Evolutionary conservation across 768 basidiomycete genomes (phyloP).

Genomic region (Dioszegia crocea): DNA sequence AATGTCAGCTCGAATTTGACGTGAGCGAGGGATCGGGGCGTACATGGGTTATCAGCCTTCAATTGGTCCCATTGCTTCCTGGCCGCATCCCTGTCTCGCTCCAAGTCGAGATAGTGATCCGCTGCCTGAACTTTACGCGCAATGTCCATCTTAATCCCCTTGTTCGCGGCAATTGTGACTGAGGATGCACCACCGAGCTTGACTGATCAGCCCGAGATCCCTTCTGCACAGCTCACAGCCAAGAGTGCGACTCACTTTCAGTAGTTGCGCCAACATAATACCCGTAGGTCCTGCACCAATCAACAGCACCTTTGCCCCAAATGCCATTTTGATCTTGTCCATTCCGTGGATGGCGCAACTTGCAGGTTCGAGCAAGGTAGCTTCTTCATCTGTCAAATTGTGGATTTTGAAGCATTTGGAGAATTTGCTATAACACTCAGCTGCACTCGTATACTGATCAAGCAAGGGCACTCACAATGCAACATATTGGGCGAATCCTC

Average conservation of each 20-base stretch:
- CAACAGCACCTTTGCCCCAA: constrained; percentile 77
- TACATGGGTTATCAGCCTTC: constrained; percentile 68
- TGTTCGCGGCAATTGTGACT: constrained; percentile 76
- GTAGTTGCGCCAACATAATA: constrained; percentile 79
- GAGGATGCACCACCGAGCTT: constrained; percentile 70
- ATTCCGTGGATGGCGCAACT: constrained; percentile 89
- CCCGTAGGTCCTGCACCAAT: constrained; percentile 89
- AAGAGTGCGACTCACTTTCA: constrained; percentile 54
- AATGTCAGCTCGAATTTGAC: neutral
- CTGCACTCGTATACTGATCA: too few species aligned
- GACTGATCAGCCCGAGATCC: neutral
- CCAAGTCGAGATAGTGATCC: constrained; percentile 78
- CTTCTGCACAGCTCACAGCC: too few species aligned
- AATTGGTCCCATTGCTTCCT: constrained; percentile 74
- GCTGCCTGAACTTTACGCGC: constrained; percentile 72
- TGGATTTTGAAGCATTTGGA: constrained; percentile 81
- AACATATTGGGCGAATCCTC: constrained; percentile 87
- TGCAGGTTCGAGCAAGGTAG: constrained; percentile 82
- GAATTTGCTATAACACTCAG: constrained; percentile 54
- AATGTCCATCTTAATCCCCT: constrained; percentile 76
- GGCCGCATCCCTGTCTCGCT: constrained; percentile 63
- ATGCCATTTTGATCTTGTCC: constrained; percentile 75
- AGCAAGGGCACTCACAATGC: constrained; percentile 59
- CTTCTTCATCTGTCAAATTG: constrained; percentile 80
- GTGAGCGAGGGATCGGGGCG: constrained; percentile 6